Conservation (phyloP, 2,329 filamentous ascomycete species). For the Lachnellula hyalina region DNA sequence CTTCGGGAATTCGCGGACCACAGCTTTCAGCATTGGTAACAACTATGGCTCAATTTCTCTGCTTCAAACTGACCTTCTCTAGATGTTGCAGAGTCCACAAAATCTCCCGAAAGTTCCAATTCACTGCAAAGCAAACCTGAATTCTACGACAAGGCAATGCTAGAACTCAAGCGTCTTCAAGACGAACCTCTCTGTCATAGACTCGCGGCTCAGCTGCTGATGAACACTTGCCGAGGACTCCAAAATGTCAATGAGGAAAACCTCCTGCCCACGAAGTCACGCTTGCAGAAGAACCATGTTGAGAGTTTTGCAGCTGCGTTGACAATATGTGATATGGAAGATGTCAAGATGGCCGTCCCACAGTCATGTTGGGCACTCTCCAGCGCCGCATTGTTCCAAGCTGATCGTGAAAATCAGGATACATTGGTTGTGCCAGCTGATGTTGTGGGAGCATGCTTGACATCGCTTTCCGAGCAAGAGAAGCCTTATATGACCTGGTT, state of each 20-base stretch:
- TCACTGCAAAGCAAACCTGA: conserved; percentile 20
- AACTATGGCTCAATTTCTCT: background rate
- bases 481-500: conserved; percentile 62
- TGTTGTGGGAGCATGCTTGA: conserved; percentile 45
- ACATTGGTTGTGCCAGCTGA: conserved; percentile 24
- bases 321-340: conserved; percentile 57
- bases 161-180: conserved; percentile 28
- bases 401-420: conserved; percentile 32
- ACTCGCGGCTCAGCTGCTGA: conserved; percentile 29
- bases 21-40: background rate
- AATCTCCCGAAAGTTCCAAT: background rate
- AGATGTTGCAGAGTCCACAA: background rate
- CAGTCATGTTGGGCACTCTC: conserved; percentile 43
- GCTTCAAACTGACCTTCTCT: background rate
- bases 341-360: conserved; percentile 46
- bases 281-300: conserved; percentile 40
- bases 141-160: conserved; percentile 29
- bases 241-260: conserved; percentile 26
- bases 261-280: conserved; percentile 25
- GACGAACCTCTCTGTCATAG: conserved; percentile 31
- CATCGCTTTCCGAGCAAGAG: conserved; percentile 45
- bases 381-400: conserved; percentile 28
- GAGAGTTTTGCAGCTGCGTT: conserved; percentile 57
- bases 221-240: conserved; percentile 30
- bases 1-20: background rate